Evolutionary conservation across 805 yeast species (phyloP).

Genomic region (Yamadazyma sp.): DNA sequence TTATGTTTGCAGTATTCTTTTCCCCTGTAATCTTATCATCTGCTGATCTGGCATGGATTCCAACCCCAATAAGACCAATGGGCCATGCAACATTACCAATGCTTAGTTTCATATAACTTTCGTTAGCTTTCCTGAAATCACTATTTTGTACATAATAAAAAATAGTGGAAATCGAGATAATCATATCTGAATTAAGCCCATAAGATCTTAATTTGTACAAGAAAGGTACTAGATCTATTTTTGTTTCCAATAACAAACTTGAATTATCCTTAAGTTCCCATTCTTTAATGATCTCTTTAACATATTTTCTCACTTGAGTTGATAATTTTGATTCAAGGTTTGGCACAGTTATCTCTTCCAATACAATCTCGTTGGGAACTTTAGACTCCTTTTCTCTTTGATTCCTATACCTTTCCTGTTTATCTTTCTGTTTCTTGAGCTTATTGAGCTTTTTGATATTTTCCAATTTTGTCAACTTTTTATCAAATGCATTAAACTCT

Average conservation of each 20-base stretch:
- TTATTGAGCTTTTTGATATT: slow-evolving; percentile 18
- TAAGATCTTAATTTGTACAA: slow-evolving; percentile 35
- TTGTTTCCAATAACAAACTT: slow-evolving; percentile 29
- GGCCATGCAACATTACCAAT: slow-evolving; percentile 94
- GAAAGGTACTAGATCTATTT: slow-evolving; percentile 50
- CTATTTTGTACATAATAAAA: slow-evolving; percentile 55
- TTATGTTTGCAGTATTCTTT: slow-evolving; percentile 57
- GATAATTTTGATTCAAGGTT: slow-evolving; percentile 24
- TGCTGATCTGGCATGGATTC: slow-evolving; percentile 74
- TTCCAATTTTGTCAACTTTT: slow-evolving; percentile 15
- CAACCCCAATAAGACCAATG: slow-evolving; percentile 74
- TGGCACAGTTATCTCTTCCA: slow-evolving; percentile 28
- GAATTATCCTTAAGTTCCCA: slow-evolving; percentile 33
- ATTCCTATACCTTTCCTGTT: slow-evolving; percentile 18
- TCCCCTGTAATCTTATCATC: slow-evolving; percentile 55
- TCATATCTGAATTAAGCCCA: slow-evolving; percentile 41
- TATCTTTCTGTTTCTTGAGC: slow-evolving; percentile 8
- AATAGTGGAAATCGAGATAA: slow-evolving; percentile 58
- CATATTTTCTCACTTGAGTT: slow-evolving; percentile 45
- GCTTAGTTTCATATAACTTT: slow-evolving; percentile 69
- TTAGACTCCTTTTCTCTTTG: slow-evolving; percentile 26
- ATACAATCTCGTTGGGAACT: slow-evolving; percentile 14
- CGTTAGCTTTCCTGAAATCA: slow-evolving; percentile 54
- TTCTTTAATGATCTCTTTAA: slow-evolving; percentile 40
- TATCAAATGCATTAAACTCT: slow-evolving; percentile 15